Base-by-base conservation (phyloP, 306 rosid species). In the Senna tora region DNA sequence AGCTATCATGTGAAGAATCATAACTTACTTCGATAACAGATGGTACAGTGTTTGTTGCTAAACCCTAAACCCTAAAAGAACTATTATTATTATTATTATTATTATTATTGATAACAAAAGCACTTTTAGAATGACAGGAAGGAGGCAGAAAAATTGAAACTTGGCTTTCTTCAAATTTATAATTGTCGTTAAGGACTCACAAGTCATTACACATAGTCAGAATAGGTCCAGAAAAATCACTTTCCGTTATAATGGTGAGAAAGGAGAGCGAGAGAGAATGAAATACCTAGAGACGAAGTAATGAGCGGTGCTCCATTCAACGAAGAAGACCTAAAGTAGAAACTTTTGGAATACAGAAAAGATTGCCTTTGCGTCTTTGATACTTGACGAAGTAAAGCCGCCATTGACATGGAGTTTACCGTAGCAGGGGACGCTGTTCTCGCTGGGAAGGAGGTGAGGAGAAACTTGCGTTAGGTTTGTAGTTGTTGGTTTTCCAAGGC, bases 201-300 rank as follows among this genome's bases (percentile, higher is more conserved):
- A 14, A 6, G 46, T 32, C 9, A 30, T 56, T 9, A 34, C 7
- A 45, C 19, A n/a, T n/a, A 4, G 8, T 34, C 34, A 63, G 13
- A 47, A 50, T 16, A 50, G 16, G 13, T 15, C 60, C 19, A n/a
- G 7, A 15, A 4, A 42, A 28, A 30, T 4, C 0, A 25, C n/a
- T 36, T 36, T 15, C 63, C 33, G 20, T 60, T 62, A 4, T 39
- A 15, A 63, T 51, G 71, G 62, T 25, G 19, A n/a, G n/a, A n/a
- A n/a, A n/a, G 50, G 41, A 39, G 20, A 51, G 56, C 49, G 22
- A 25, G 43, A 52, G 4, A 15, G 38, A 56, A 30, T 13, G 63
- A 62, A 73, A 33, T 75, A 80, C 84, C 80, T 70, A 57, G 74
- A 39, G 74, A 47, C 42, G 55, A 64, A 56, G 71, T 5, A 43